Base-by-base conservation (phyloP, 805 yeast genomes). In the Cyberlindnera galapagoensis region DNA sequence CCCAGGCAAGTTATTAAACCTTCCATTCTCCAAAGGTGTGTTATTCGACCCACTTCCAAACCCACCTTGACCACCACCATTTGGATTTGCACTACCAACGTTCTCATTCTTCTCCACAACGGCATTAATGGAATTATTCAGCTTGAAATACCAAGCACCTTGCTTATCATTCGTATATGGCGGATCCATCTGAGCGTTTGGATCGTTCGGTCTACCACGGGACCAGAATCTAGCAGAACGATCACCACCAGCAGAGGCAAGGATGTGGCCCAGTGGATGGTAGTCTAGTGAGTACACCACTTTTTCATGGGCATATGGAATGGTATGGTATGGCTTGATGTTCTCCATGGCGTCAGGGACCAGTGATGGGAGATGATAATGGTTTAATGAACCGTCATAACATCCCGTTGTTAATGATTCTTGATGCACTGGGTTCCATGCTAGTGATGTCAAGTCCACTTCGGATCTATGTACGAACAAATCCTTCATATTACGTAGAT, bases 281-380 rank as follows among this genome's bases (percentile, higher is more conserved):
- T 87, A 92, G 39, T 88, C 90, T 35, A 92, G 57, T 4, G 94
- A 76, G 57, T 90, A 87, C 32, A 92, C 76, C 4, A 95, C 94
- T 61, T 84, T 83, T 49, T 87, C 96, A 56, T 92, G 99, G 0
- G 97, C 98, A 57, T 73, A 79, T 3, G 97, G 96, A 21, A 92
- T 82, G 12, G 56, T 49, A 39, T 80, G 88, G 23, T 60, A 61
- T 8, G 78, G 69, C 12, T 52, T 53, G 7, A 54, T 36, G 49
- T 50, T 69, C 61, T 61, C 65, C 13, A 54, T 16, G 9, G 56
- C n/a, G 28, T 63, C 69, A 17, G 57, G 56, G 9, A 49, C 44
- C 4, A 43, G 36, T 7, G 59, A 49, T 40, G 79, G 77, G n/a
- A 86, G 57, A 24, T 75, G 53, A 53, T 80, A 92, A 54, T 85